Conservation (phyloP, 73 alveolate genomes). For the Uronychia setigera region DNA sequence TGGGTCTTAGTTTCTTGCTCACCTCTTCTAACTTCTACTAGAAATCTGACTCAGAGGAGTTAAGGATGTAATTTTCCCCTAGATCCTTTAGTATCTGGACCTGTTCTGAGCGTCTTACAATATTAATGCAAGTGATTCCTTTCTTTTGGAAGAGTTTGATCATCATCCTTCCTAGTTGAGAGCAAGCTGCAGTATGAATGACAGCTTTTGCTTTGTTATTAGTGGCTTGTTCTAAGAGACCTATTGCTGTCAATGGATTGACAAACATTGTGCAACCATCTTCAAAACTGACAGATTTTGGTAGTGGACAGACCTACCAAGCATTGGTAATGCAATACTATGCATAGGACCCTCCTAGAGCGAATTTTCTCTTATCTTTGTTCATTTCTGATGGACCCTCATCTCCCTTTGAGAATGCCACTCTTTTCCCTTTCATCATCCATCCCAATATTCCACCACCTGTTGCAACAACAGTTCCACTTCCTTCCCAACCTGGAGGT, state of each 20-base stretch:
- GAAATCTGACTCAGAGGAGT: constrained; percentile 48
- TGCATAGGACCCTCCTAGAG: constrained; percentile 81
- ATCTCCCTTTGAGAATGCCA: constrained; percentile 60
- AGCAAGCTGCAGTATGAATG: constrained; percentile 72
- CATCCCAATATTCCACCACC: constrained; percentile 94
- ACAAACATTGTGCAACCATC: constrained; percentile 71
- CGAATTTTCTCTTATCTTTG: constrained; percentile 7
- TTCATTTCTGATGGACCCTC: constrained; percentile 12
- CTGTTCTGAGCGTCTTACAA: constrained; percentile 79
- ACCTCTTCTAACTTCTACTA: not conserved
- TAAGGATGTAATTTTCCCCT: constrained; percentile 72
- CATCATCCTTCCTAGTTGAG: constrained; percentile 78
- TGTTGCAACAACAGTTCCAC: constrained; percentile 79
- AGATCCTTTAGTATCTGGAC: constrained; percentile 57
- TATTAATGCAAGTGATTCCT: constrained; percentile 61
- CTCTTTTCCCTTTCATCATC: constrained; percentile 87
- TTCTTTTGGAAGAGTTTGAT: constrained; percentile 46
- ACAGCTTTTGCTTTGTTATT: constrained; percentile 58
- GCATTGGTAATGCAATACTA: constrained; percentile 83
- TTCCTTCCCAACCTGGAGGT: constrained; percentile 84
- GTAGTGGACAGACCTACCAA: constrained; percentile 56
- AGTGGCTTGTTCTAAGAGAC: constrained; percentile 48
- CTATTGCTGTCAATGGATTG: constrained; percentile 84
- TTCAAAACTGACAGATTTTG: constrained; percentile 55
- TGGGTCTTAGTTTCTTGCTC: not conserved